Evolutionary conservation across 305 asterid species (phyloP).

Genomic region (Nicotiana rustica): DNA sequence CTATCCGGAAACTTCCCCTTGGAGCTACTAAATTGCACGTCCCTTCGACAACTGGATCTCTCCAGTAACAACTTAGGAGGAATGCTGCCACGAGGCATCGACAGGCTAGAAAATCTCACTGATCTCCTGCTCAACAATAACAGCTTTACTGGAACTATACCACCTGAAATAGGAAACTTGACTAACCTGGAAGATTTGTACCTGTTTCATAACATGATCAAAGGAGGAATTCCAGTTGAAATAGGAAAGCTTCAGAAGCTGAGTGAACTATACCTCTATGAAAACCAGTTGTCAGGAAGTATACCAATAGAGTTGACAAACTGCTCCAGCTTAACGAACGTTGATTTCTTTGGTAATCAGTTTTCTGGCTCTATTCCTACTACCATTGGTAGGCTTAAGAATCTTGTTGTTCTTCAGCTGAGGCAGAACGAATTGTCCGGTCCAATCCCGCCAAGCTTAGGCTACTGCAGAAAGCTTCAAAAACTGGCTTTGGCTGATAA

Average conservation of each 20-base stretch:
- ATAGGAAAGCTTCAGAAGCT: constrained; percentile 73
- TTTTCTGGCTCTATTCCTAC: constrained; percentile 77
- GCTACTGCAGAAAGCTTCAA: constrained; percentile 83
- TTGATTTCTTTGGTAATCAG: constrained; percentile 83
- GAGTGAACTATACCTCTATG: constrained; percentile 64
- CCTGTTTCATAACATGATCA: constrained; percentile 73
- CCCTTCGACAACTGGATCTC: constrained; percentile 70
- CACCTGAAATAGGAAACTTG: constrained; percentile 74
- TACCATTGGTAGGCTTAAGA: constrained; percentile 74
- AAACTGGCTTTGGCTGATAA: constrained; percentile 79
- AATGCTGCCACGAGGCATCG: constrained; percentile 57
- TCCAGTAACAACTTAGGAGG: constrained; percentile 71
- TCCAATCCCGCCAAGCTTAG: constrained; percentile 74
- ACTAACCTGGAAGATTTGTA: constrained; percentile 57
- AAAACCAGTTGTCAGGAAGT: constrained; percentile 77
- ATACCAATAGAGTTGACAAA: constrained; percentile 79
- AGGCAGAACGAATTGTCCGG: constrained; percentile 86
- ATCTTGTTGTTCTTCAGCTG: constrained; percentile 65
- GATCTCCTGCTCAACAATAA: constrained; percentile 91
- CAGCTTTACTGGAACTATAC: constrained; percentile 71
- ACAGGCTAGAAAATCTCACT: constrained; percentile 60
- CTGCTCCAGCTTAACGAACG: constrained; percentile 63
- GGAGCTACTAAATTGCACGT: constrained; percentile 65
- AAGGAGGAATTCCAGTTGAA: constrained; percentile 70
- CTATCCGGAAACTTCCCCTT: constrained; percentile 70